These are phyloP conservation scores for Rhodamnia argentea DNA, from an alignment of 345 rosid genomes.

Conservation along the genomic window DNA sequence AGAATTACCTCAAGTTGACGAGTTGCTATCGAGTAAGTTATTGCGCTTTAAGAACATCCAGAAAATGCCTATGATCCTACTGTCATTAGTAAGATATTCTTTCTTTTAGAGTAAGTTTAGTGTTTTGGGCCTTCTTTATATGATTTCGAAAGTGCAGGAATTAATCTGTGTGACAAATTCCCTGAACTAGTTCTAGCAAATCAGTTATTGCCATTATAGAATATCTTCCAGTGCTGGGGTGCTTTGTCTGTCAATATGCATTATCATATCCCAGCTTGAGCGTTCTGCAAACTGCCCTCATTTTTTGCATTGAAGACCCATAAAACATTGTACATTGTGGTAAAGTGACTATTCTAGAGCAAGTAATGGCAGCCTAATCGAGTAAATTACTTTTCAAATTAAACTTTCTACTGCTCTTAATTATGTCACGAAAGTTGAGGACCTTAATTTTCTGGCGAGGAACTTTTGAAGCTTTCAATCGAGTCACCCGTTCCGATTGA, in stretches of 20 bases:
- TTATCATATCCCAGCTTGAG: not conserved
- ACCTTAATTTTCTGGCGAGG: not conserved
- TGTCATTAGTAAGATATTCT: not conserved
- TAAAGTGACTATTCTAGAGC: not conserved
- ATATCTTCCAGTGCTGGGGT: not conserved
- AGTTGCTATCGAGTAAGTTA: slow-evolving; percentile 55
- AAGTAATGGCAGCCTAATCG: not conserved
- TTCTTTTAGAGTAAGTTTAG: not conserved
- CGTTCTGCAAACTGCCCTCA: not conserved
- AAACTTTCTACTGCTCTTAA: not conserved
- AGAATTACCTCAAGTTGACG: slow-evolving; percentile 50
- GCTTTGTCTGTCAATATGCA: not conserved
- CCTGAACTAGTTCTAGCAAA: not conserved
- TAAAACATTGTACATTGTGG: not conserved
- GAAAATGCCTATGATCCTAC: not conserved
- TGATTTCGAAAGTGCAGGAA: not conserved
- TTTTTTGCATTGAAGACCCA: not conserved
- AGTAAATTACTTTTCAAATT: not conserved
- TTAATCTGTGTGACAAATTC: not conserved
- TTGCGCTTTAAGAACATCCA: not conserved
- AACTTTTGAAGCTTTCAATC: not conserved
- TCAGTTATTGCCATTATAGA: not conserved
- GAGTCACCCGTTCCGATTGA: not conserved
- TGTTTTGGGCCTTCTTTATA: not conserved
- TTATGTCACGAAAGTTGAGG: not conserved